A percentile compares a stretch with the other conserved stretches of the same genome.
Evolutionary conservation across 73 alveolate species (phyloP).

Genomic region (Breviolum minutum): DNA sequence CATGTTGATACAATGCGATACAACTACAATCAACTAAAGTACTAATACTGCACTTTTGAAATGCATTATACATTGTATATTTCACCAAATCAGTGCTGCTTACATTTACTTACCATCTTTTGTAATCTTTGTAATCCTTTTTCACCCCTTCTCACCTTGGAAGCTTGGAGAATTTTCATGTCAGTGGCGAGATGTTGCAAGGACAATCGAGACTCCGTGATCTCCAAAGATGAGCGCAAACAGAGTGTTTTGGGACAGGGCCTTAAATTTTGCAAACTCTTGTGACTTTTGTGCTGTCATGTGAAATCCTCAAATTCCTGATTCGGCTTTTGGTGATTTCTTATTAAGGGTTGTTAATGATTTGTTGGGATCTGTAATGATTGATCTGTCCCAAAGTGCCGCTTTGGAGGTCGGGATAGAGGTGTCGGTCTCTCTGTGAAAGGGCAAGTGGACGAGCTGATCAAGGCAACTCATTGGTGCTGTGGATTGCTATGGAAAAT

Average conservation of each 20-base stretch:
- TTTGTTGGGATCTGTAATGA: too few species aligned
- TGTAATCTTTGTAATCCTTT: too few species aligned
- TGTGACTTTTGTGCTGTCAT: not conserved
- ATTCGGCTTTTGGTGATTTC: not conserved
- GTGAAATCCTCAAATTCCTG: not conserved
- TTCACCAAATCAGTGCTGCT: not conserved
- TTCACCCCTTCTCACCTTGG: too few species aligned
- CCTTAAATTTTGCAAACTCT: not conserved
- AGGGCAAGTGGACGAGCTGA: slow-evolving; percentile 82
- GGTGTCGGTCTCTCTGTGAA: slow-evolving; percentile 81
- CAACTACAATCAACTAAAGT: not conserved
- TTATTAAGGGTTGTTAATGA: not conserved
- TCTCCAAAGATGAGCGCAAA: slow-evolving; percentile 58
- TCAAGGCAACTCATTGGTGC: slow-evolving; percentile 21
- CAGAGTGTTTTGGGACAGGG: slow-evolving; percentile 19
- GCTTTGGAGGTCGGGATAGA: slow-evolving; percentile 41
- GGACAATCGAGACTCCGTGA: slow-evolving; percentile 66
- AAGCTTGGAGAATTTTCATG: too few species aligned
- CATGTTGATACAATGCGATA: not conserved
- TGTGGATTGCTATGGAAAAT: not conserved
- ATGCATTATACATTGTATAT: too few species aligned
- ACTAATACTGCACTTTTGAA: too few species aligned
- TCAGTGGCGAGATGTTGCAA: not conserved
- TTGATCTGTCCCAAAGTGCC: not conserved
- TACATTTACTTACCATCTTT: not conserved